phyloP scores from a whole-genome alignment of 441 rosid genomes.

The Bruguiera hainesii region DNA sequence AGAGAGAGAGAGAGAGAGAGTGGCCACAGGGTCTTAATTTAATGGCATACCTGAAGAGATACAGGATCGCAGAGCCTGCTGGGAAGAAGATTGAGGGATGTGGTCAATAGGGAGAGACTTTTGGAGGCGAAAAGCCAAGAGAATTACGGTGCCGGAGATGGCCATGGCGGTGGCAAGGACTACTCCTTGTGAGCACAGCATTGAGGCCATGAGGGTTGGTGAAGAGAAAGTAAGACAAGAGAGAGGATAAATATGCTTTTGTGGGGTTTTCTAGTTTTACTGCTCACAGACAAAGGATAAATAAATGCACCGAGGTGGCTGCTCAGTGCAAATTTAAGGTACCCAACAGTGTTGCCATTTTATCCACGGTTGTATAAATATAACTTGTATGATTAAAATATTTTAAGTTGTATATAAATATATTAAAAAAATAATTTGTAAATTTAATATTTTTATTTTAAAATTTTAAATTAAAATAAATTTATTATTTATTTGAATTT shows the following conservation, averaged over 20 bases:
- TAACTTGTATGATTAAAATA: too few species aligned
- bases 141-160: constrained; percentile 58
- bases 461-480: too few species aligned
- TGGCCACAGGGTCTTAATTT: not conserved
- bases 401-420: too few species aligned
- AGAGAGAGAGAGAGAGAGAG: not conserved
- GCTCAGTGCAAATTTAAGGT: not conserved
- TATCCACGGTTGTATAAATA: too few species aligned
- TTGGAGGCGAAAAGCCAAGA: constrained; percentile 58
- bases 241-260: constrained; percentile 13
- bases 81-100: constrained; percentile 12
- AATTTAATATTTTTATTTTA: too few species aligned
- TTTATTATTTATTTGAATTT: too few species aligned
- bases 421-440: too few species aligned
- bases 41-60: constrained; percentile 34
- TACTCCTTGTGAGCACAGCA: constrained; percentile 42
- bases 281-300: not conserved
- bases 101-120: constrained; percentile 28
- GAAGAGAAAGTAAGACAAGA: not conserved
- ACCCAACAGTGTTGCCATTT: not conserved
- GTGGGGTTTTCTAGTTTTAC: constrained; percentile 3
- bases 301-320: not conserved
- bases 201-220: constrained; percentile 32
- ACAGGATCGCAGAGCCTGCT: constrained; percentile 37
- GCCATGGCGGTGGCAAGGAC: constrained; percentile 67